Evolutionary conservation across 305 asterid genomes (phyloP).

Genomic region (Nicotiana rustica): DNA sequence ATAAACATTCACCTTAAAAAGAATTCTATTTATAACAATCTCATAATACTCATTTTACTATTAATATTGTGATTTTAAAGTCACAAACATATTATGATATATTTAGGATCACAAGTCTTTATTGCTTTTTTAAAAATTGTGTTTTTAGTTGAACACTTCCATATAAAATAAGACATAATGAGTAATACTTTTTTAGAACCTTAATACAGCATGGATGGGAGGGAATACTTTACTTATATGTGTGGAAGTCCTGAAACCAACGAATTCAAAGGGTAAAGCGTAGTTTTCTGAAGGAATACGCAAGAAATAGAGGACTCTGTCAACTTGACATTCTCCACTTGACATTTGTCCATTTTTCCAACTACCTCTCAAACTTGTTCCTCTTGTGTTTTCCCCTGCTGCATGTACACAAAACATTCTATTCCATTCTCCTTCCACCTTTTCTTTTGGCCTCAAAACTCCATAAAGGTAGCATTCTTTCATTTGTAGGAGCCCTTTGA

Average conservation of each 20-base stretch:
- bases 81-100: too few species aligned
- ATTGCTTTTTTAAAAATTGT: too few species aligned
- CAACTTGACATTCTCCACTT: conserved; percentile 28
- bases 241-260: neutral
- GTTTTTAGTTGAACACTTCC: too few species aligned
- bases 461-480: conserved; percentile 32
- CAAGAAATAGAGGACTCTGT: conserved; percentile 27
- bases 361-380: conserved; percentile 28
- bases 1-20: too few species aligned
- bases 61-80: too few species aligned
- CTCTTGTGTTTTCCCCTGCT: conserved; percentile 1
- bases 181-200: too few species aligned
- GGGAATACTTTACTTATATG: neutral
- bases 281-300: conserved; percentile 11
- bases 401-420: conserved; percentile 20
- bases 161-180: too few species aligned
- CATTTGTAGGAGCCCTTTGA: conserved; percentile 48
- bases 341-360: conserved; percentile 33
- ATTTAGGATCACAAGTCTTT: too few species aligned
- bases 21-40: too few species aligned
- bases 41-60: too few species aligned
- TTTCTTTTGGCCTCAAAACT: conserved; percentile 22
- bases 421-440: conserved; percentile 31
- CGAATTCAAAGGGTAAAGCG: conserved; percentile 29
- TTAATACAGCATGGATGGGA: neutral